These are phyloP conservation scores for Glycyrrhiza uralensis DNA, from an alignment of 306 rosid genomes.

Conservation along the genomic window DNA sequence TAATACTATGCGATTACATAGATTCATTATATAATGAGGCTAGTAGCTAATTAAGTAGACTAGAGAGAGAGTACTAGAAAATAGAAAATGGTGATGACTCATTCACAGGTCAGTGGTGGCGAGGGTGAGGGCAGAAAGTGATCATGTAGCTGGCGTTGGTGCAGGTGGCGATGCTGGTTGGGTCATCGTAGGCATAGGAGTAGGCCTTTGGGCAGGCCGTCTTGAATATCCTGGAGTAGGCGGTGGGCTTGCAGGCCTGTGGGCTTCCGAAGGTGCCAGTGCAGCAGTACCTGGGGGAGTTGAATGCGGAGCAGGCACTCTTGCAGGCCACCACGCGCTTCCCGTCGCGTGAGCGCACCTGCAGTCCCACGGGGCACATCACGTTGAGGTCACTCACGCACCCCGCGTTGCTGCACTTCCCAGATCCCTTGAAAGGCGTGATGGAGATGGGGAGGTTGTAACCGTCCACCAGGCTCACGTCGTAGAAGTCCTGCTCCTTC, in stretches of 20 bases:
- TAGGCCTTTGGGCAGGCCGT: constrained; percentile 88
- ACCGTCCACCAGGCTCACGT: constrained; percentile 91
- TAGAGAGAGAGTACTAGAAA: too few species aligned
- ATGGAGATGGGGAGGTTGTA: constrained; percentile 84
- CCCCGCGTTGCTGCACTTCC: constrained; percentile 81
- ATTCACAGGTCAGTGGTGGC: constrained; percentile 41
- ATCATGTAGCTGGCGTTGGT: constrained; percentile 64
- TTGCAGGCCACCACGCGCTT: constrained; percentile 74
- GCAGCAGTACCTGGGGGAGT: constrained; percentile 81
- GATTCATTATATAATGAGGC: too few species aligned
- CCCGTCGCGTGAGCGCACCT: constrained; percentile 62
- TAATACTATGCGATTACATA: too few species aligned
- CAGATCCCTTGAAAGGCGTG: constrained; percentile 65
- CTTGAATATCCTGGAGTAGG: constrained; percentile 77
- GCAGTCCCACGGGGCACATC: constrained; percentile 91
- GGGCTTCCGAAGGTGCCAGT: constrained; percentile 80
- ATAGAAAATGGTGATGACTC: too few species aligned
- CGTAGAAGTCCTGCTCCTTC: constrained; percentile 81
- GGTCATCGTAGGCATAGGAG: constrained; percentile 94
- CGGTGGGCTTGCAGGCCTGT: constrained; percentile 87
- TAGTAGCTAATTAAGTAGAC: too few species aligned
- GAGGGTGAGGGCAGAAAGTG: constrained; percentile 85
- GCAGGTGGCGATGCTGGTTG: constrained; percentile 89
- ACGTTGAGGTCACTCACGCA: constrained; percentile 81
- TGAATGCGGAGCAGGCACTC: constrained; percentile 86